These are phyloP conservation scores for Mycena sp. DNA, from an alignment of 1,284 basidiomycete species.

Conservation along the genomic window DNA sequence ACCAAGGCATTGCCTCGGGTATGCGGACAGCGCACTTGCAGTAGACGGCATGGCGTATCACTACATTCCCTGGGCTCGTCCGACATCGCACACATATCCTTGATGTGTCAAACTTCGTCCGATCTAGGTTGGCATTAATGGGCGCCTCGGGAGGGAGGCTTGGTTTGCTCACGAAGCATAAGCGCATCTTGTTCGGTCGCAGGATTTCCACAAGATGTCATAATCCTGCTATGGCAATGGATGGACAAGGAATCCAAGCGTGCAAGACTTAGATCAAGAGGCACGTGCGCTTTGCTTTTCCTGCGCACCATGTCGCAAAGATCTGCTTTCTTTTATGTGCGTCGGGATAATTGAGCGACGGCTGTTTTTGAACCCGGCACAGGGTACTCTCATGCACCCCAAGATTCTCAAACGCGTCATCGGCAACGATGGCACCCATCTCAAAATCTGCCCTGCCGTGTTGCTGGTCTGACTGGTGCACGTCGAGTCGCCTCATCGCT, in stretches of 20 bases:
- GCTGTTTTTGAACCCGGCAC: constrained; percentile 38
- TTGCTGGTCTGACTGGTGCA: constrained; percentile 51
- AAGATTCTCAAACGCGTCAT: constrained; percentile 74
- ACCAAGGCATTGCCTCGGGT: neutral
- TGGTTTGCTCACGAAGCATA: constrained; percentile 62
- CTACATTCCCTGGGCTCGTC: constrained; percentile 65
- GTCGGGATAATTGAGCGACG: neutral
- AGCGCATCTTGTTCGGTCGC: constrained; percentile 61
- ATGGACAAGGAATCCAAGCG: neutral
- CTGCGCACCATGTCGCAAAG: constrained; percentile 17
- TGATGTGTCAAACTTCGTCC: constrained; percentile 70
- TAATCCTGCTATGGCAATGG: constrained; percentile 2
- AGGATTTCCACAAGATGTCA: constrained; percentile 68
- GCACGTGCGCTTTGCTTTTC: neutral
- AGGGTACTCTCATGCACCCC: constrained; percentile 85
- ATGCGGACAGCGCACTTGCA: constrained; percentile 69
- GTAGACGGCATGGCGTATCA: constrained; percentile 82
- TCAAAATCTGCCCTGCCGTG: constrained; percentile 66
- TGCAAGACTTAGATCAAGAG: neutral
- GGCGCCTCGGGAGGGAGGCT: no score
- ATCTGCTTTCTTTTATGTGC: constrained; percentile 69
- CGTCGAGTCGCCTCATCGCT: no score
- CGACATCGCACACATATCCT: constrained; percentile 79
- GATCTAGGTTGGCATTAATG: constrained; percentile 50
- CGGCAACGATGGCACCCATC: constrained; percentile 60